Base-by-base conservation (phyloP, 768 basidiomycete genomes). In the Leccinum broughii region DNA sequence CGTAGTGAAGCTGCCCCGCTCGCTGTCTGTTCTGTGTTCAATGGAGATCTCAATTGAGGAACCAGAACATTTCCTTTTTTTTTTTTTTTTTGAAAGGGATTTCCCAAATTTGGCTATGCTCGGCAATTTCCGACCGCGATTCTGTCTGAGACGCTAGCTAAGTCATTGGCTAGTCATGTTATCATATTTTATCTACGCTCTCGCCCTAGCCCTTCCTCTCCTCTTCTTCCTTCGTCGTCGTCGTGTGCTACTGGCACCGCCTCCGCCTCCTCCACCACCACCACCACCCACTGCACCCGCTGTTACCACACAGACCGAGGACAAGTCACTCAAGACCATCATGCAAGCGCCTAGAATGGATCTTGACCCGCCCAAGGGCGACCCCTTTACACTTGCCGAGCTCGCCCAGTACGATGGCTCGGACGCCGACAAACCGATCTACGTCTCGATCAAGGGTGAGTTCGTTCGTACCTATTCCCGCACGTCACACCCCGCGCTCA, bases 361-460 rank as follows among this genome's bases (percentile, higher is more conserved):
- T 68, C 81, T 92, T 41, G 77, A 76, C 14, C 83, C 88, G 1
- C 91, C 93, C 20, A 90, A 91, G 73, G 78, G 88, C 64, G 88
- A 93, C 71, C 88, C 90, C 0, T 91, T 85, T 77, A 89, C 91
- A 0, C 79, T 80, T 15, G 82, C 83, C 62, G 75, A 90, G 64
- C 80, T 98, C 60, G 85, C 80, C 41, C 63, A 80, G 66, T 94
- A 80, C 71, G 85, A 95, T 73, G 95, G 95, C 17, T 77, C 79
- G 0, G 83, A 87, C 62, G 70, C 80, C 0, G 68, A 74, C 44
- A 85, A 84, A 65, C 92, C 93, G 1, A 92, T 98, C 62, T 94
- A 90, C 66, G 89, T 98, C 48, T 89, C 93, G 32, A 95, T 98
- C 77, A 98, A 97, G 81, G 93, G 92, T 87, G 59, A 48, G 70